Conservation (phyloP, 2,329 filamentous ascomycete genomes). For the Botrytis deweyae region DNA sequence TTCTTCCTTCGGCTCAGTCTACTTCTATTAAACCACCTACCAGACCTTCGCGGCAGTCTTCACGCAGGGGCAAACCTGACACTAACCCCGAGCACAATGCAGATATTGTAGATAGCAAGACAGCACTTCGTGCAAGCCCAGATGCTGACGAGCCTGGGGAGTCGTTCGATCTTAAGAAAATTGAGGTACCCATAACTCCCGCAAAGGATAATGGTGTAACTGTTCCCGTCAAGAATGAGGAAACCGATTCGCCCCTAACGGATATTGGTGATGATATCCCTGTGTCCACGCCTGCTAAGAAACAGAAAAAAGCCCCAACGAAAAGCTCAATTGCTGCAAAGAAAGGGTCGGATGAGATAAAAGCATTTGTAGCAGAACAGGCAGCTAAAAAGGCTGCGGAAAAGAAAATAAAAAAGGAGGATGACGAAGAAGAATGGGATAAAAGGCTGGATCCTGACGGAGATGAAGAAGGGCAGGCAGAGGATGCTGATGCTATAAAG, state of each 20-base stretch:
- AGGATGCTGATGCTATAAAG: conserved; percentile 37
- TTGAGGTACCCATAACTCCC: conserved; percentile 20
- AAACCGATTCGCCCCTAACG: conserved; percentile 30
- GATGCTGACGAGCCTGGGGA: conserved; percentile 38
- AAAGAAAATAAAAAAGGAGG: conserved; percentile 34
- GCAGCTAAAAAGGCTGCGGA: conserved; percentile 35
- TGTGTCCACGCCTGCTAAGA: conserved; percentile 28
- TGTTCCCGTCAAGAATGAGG: conserved; percentile 24
- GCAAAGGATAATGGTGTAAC: conserved; percentile 24
- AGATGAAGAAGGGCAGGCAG: conserved; percentile 32
- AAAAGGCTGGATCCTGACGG: conserved; percentile 36
- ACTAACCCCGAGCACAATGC: conserved; percentile 38
- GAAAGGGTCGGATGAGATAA: conserved; percentile 39
- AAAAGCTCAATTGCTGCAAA: conserved; percentile 39
- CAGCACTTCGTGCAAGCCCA: conserved; percentile 37
- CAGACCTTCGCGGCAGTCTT: conserved; percentile 28
- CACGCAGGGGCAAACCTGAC: conserved; percentile 31
- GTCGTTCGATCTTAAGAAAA: conserved; percentile 29
- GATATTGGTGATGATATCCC: conserved; percentile 22
- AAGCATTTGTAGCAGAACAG: conserved; percentile 37
- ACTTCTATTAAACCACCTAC: conserved; percentile 24
- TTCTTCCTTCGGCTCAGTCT: conserved; percentile 21
- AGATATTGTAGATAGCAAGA: conserved; percentile 37
- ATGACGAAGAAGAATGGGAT: conserved; percentile 33
- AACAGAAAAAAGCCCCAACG: conserved; percentile 34